Evolutionary conservation across 202 grass and related monocot species (phyloP).

Genomic region (Saccharum hybrid): DNA sequence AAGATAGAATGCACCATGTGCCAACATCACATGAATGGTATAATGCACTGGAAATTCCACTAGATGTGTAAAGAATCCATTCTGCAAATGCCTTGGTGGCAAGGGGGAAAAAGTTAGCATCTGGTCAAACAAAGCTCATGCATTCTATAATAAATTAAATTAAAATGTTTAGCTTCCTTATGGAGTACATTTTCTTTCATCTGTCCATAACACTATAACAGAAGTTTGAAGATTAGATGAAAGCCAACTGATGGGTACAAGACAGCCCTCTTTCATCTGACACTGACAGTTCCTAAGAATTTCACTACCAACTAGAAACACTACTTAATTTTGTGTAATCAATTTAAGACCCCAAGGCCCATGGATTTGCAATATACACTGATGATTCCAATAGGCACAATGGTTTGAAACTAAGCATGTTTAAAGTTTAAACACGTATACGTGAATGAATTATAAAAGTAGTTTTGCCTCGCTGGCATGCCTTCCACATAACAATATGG

Average conservation of each 20-base stretch:
- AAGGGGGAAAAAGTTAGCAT: conserved; percentile 42
- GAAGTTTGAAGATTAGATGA: neutral
- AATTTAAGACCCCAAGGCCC: neutral
- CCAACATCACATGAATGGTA: conserved; percentile 98
- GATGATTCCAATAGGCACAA: conserved; percentile 19
- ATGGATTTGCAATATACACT: neutral
- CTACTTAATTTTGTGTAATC: neutral
- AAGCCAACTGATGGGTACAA: conserved; percentile 28
- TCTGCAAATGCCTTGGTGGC: conserved; percentile 82
- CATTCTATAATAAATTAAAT: conserved; percentile 32
- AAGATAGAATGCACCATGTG: conserved; percentile 95
- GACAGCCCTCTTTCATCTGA: neutral
- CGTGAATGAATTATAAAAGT: conserved; percentile 1
- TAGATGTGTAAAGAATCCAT: conserved; percentile 95
- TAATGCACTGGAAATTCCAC: conserved; percentile 92
- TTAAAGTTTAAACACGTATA: conserved; percentile 26
- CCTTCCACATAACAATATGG: neutral
- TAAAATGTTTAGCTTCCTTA: conserved; percentile 22
- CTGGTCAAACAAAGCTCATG: conserved; percentile 31
- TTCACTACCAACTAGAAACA: conserved; percentile 31
- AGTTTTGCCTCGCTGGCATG: neutral
- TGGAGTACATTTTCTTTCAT: conserved; percentile 28
- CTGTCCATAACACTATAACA: conserved; percentile 27
- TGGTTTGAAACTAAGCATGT: conserved; percentile 19
- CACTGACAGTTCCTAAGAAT: conserved; percentile 15